Evolutionary conservation across 225 moss, liverwort and hornwort genomes (phyloP), one percentile per base, ranked within the genome.

Genomic region (Physcomitrium patens): DNA sequence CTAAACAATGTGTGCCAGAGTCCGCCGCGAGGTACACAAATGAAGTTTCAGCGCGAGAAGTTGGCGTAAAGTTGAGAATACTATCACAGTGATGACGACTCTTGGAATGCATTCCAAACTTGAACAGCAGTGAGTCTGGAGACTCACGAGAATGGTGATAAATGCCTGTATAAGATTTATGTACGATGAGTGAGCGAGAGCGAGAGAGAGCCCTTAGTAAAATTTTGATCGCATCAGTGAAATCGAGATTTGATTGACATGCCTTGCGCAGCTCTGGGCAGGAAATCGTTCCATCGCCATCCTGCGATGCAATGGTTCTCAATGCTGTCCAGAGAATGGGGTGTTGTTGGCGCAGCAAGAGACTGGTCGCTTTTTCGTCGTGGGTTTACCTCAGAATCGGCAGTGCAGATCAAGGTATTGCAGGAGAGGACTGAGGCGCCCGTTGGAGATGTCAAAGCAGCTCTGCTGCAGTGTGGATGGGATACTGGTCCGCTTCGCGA

Each of bases 401-500:
- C 86, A 3, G 48, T 80, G 20, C 84, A 91, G 63, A 94, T 97
- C 75, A 92, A 89, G 87, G 91, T 86, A 60, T 86, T 97, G 76
- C 91, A 92, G 20, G 94, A 97, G 77, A 76, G 91, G 31, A 93
- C 97, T 14, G 97, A 94, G 7, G 94, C 97, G n/a, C 94, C 91
- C 3, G 93, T 99, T 85, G 93, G 91, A 71, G 93, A 94, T 76
- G 94, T 99, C 48, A 99, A 94, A 78, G 94, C 91, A 0, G 92
- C 91, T 13, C 79, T 99, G 17, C 68, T 84, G 72, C 81, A 94
- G 74, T 99, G 94, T 43, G 86, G 69, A 58, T 99, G 97, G 97
- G 93, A 94, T 67, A 74, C 84, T 10, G 84, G 77, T 55, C 20
- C 31, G 11, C 37, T 17, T 31, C 20, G 1, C 17, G 41, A 16